These are phyloP conservation scores for Dispira simplex DNA, from an alignment of 192 early-diverging fungal species.

Conservation along the genomic window DNA sequence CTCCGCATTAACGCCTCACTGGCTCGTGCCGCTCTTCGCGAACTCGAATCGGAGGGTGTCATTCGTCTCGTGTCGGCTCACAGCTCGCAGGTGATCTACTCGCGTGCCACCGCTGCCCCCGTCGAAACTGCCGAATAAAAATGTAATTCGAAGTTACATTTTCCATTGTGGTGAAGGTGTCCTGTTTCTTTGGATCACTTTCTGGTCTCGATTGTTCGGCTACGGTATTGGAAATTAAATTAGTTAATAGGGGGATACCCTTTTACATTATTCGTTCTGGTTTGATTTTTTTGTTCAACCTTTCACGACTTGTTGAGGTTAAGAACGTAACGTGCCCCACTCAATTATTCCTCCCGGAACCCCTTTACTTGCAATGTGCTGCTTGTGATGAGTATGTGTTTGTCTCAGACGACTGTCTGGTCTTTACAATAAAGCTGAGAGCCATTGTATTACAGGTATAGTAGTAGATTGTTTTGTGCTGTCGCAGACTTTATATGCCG, in stretches of 20 bases:
- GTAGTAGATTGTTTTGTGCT: no score
- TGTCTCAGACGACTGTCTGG: no score
- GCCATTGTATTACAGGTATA: no score
- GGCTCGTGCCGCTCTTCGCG: conserved; percentile 86
- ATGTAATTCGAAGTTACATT: not conserved
- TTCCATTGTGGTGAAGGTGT: not conserved
- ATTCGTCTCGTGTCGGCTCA: conserved; percentile 87
- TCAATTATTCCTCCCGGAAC: no score
- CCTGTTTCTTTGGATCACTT: no score
- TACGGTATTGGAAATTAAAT: no score
- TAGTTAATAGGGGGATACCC: not conserved
- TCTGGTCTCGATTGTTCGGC: no score
- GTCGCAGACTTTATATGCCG: no score
- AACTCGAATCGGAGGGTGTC: conserved; percentile 79
- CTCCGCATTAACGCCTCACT: conserved; percentile 95
- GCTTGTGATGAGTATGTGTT: no score
- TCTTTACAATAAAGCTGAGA: no score
- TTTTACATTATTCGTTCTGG: not conserved
- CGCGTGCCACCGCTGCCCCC: conserved; percentile 23
- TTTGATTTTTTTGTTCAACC: not conserved
- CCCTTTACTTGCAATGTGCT: no score
- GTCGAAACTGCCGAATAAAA: conserved; percentile 3
- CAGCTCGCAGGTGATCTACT: conserved; percentile 85
- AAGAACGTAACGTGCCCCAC: no score
- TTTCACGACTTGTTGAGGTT: not conserved